Percentiles rank a stretch among this genome's conserved stretches.
phyloP scores from a whole-genome alignment of 2,329 filamentous ascomycete species.

The Aspergillus caelatus region DNA sequence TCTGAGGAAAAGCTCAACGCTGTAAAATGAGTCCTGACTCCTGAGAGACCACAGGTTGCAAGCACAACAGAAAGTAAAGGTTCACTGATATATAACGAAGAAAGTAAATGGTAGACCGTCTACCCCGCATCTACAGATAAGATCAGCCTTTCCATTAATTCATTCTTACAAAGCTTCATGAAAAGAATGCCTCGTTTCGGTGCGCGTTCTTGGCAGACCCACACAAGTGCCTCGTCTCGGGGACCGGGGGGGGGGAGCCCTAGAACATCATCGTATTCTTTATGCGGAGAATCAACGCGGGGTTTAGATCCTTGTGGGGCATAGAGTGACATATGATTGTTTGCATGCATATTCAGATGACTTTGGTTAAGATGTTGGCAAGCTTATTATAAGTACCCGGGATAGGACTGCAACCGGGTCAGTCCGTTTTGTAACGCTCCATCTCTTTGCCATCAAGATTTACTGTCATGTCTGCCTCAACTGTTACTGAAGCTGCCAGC shows the following conservation, averaged over 20 bases:
- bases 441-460: background rate
- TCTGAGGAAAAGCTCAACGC: too few species aligned
- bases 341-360: background rate
- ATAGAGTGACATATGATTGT: background rate
- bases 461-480: constrained; percentile 6
- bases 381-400: background rate
- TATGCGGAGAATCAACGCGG: background rate
- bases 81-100: too few species aligned
- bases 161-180: background rate
- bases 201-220: background rate
- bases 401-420: background rate
- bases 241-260: background rate
- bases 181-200: background rate
- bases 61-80: too few species aligned
- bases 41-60: too few species aligned
- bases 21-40: too few species aligned
- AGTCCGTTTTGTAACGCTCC: background rate
- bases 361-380: background rate
- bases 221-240: background rate
- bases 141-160: constrained; percentile 8
- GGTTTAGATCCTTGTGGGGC: background rate
- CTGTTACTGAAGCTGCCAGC: background rate
- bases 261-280: background rate
- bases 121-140: too few species aligned
- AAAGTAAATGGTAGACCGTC: too few species aligned